Evolutionary conservation across 345 rosid genomes (phyloP).

Genomic region (Ceriops zippeliana): DNA sequence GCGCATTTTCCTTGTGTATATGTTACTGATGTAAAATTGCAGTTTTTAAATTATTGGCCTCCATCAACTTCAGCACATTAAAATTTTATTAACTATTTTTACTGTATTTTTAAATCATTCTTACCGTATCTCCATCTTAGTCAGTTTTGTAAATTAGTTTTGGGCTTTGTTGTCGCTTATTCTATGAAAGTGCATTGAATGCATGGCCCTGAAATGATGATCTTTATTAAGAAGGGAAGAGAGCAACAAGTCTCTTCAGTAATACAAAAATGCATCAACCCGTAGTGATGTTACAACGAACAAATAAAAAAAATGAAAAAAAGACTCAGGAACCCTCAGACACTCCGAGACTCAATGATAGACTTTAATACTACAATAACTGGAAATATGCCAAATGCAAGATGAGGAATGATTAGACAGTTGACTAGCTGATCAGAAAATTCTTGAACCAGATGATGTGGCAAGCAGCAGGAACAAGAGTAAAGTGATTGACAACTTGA

Average conservation of each 20-base stretch:
- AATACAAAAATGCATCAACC: conserved; percentile 34
- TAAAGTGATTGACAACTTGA: conserved; percentile 48
- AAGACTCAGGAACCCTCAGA: conserved; percentile 16
- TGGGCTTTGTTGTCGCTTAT: neutral
- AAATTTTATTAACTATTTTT: neutral
- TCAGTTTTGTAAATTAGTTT: neutral
- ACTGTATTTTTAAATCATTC: neutral
- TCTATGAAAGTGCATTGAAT: neutral
- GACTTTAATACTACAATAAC: conserved; percentile 3
- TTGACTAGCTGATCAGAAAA: conserved; percentile 9
- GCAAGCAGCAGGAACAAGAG: conserved; percentile 47
- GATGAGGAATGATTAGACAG: neutral
- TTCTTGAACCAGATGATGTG: conserved; percentile 46
- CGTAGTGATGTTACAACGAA: conserved; percentile 3
- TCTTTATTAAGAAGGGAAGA: conserved; percentile 43
- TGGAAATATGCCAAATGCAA: neutral
- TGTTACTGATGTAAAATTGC: too few relatives aligned
- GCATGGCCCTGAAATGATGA: conserved; percentile 14
- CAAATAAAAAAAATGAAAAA: neutral
- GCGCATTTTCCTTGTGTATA: too few relatives aligned
- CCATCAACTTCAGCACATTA: neutral
- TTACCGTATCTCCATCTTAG: neutral
- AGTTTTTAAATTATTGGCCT: too few relatives aligned
- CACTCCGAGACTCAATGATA: conserved; percentile 6
- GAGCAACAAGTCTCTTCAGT: conserved; percentile 38